Base-by-base conservation (phyloP, 768 basidiomycete species). In the Boletus edulis region DNA sequence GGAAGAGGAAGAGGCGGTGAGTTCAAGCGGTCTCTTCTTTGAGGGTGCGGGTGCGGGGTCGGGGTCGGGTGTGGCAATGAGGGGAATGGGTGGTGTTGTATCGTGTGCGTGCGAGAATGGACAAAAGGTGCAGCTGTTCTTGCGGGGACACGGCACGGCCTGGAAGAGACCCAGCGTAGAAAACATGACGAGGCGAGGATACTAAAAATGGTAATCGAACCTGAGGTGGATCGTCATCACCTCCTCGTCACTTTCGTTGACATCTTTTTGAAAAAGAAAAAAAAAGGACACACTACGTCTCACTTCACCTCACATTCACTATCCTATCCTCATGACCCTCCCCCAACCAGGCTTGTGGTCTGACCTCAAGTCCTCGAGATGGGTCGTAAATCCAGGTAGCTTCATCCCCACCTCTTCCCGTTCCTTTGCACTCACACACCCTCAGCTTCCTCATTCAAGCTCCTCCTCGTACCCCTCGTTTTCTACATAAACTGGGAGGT, bases 311-410 rank as follows among this genome's bases (percentile, higher is more conserved):
- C 35, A 24, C 4, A 24, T 14, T 37, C 35, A 6, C 35, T 12
- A 13, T 17, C 15, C 35, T 40, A 9, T 17, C 18, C 47, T 11
- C 48, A 64, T 64, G 58, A 32, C 3, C 18, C n/a, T n/a, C n/a
- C 18, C 9, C 0, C 18, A 32, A 20, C 20, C 43, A 9, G 53
- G 58, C 3, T 67, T 86, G 31, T 72, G 81, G 81, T 70, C 75
- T 65, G 77, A 86, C 67, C 56, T 85, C 59, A 72, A 55, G 61
- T 76, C 79, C 0, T 67, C 77, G 14, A 75, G 82, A 61, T 96
- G 94, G 94, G 84, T 86, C 52, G 70, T 87, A 17, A 76, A 88
- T 20, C 92, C 93, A 9, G 67, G 92, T 88, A 10, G 22, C 40
- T 55, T 29, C 13, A 0, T 15, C 31, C 9, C 6, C 22, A 5